Evolutionary conservation across 2,329 filamentous ascomycete genomes (phyloP).

Genomic region (Talaromyces marneffei): DNA sequence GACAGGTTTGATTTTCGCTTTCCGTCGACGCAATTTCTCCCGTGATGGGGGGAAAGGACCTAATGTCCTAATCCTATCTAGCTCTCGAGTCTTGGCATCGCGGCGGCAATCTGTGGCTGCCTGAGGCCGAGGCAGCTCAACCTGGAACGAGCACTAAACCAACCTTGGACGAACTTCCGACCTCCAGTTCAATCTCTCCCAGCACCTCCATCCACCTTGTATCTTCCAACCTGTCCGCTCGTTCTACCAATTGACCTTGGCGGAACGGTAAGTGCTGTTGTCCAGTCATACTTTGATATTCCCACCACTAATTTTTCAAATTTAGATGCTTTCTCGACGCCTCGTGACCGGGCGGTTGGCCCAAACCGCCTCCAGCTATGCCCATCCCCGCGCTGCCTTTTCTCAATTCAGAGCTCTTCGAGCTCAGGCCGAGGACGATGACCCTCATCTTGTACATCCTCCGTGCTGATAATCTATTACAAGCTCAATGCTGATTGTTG

Average conservation of each 20-base stretch:
- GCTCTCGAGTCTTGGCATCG: too few species aligned
- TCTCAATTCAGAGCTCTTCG: conserved; percentile 35
- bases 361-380: conserved; percentile 29
- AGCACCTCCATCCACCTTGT: conserved; percentile 5
- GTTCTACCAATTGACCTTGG: conserved; percentile 20
- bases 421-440: conserved; percentile 35
- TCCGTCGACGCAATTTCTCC: conserved; percentile 23
- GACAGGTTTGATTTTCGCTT: conserved; percentile 36
- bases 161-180: not conserved
- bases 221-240: conserved; percentile 14
- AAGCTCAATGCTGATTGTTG: conserved; percentile 3
- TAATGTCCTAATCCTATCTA: too few species aligned
- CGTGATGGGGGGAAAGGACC: conserved; percentile 22
- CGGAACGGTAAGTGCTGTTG: conserved; percentile 23
- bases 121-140: too few species aligned
- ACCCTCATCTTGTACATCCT: conserved; percentile 38
- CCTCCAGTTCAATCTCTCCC: conserved; percentile 2
- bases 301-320: not conserved
- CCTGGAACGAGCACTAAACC: not conserved
- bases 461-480: not conserved
- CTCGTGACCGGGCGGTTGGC: conserved; percentile 40
- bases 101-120: too few species aligned
- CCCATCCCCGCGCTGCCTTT: conserved; percentile 38
- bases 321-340: conserved; percentile 42
- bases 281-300: too few species aligned